Percentiles rank a stretch among this genome's conserved stretches.
Conservation (phyloP, 2,329 filamentous ascomycete genomes). For the Phialophora tarda region DNA sequence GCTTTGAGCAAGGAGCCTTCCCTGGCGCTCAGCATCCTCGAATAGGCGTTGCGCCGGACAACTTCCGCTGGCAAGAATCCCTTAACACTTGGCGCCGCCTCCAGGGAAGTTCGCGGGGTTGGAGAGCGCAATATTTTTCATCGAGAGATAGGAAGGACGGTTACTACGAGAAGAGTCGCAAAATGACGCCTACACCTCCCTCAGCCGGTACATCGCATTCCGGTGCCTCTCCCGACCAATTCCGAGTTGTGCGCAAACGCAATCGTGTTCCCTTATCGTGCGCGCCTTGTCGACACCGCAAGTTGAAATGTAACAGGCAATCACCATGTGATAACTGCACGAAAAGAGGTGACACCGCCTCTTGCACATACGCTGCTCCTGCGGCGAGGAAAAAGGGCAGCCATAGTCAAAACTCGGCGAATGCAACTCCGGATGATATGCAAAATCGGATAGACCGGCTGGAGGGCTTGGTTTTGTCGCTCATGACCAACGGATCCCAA, state of each 20-base stretch:
- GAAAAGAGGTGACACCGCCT: constrained; percentile 78
- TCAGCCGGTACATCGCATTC: constrained; percentile 77
- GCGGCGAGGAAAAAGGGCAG: constrained; percentile 71
- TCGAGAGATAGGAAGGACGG: constrained; percentile 4
- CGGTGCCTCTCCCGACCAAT: constrained; percentile 80
- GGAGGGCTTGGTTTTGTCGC: constrained; percentile 85
- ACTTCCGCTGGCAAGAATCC: neutral
- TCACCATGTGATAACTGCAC: constrained; percentile 94
- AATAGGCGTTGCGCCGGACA: constrained; percentile 1
- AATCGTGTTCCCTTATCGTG: constrained; percentile 92
- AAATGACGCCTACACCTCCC: constrained; percentile 76
- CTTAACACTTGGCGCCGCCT: neutral
- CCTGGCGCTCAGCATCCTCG: neutral
- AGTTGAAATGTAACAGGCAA: constrained; percentile 92
- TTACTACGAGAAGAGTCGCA: constrained; percentile 5
- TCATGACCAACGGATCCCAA: constrained; percentile 87
- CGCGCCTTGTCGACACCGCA: constrained; percentile 86
- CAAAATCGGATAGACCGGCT: constrained; percentile 96
- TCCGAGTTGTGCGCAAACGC: constrained; percentile 85
- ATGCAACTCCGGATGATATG: constrained; percentile 85
- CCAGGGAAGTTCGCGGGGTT: constrained; percentile 13
- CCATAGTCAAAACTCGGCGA: constrained; percentile 57
- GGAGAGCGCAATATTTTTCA: neutral
- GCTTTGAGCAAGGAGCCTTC: neutral
- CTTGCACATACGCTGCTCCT: constrained; percentile 83